phyloP scores from a whole-genome alignment of 176 grass and related monocot genomes.

The Pharus latifolius region DNA sequence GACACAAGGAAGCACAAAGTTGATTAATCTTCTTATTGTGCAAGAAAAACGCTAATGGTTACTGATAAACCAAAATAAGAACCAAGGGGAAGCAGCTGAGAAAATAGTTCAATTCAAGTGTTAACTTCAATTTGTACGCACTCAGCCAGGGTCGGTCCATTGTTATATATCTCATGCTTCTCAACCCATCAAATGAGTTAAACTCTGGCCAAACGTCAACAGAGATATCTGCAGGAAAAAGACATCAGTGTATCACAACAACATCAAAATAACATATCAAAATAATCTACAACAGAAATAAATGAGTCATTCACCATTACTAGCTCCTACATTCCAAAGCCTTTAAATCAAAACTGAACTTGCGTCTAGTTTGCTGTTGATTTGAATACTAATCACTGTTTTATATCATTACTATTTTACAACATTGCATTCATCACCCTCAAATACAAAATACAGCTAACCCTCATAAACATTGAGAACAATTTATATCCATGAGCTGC shows the following conservation, averaged over 20 bases:
- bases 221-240: constrained; percentile 53
- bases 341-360: too few species aligned
- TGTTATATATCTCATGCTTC: constrained; percentile 53
- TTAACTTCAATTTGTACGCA: constrained; percentile 35
- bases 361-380: too few species aligned
- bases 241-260: neutral
- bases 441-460: too few species aligned
- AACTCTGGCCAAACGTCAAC: constrained; percentile 46
- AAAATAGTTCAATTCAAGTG: neutral
- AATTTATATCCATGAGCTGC: too few species aligned
- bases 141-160: constrained; percentile 90
- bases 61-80: constrained; percentile 8
- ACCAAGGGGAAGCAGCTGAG: neutral
- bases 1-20: neutral
- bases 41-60: neutral
- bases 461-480: too few species aligned
- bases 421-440: too few species aligned
- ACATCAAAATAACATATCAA: neutral
- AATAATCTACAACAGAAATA: neutral
- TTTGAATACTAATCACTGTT: too few species aligned
- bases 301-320: too few species aligned
- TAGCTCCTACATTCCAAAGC: too few species aligned
- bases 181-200: constrained; percentile 39
- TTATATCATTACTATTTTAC: too few species aligned
- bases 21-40: neutral